phyloP scores from a whole-genome alignment of 2,329 filamentous ascomycete species.

The Colletotrichum sp. region DNA sequence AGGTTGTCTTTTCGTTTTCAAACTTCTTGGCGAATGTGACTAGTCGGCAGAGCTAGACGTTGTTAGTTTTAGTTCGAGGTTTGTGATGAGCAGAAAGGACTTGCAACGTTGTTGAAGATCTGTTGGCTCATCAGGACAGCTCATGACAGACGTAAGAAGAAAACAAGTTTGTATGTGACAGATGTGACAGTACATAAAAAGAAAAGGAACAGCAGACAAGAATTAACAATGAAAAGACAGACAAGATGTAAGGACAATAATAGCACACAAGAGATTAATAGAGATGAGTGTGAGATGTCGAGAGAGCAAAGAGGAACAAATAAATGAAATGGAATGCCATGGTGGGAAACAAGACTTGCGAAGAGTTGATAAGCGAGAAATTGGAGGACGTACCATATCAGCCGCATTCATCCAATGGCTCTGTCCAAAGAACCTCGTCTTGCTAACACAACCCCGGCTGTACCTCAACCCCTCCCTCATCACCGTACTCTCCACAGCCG shows the following conservation, averaged over 20 bases:
- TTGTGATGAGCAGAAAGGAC: not conserved
- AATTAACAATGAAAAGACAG: too few species aligned
- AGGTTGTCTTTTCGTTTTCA: constrained; percentile 28
- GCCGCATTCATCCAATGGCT: constrained; percentile 56
- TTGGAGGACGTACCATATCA: constrained; percentile 38
- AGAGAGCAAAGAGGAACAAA: not conserved
- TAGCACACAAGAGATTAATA: too few species aligned
- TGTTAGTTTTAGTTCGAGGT: not conserved
- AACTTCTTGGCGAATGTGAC: constrained; percentile 25
- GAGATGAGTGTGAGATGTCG: too few species aligned
- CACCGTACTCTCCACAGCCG: not conserved
- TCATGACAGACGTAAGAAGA: not conserved
- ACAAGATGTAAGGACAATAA: too few species aligned
- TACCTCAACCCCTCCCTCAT: constrained; percentile 4
- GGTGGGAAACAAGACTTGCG: not conserved
- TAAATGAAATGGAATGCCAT: not conserved
- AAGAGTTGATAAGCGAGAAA: not conserved
- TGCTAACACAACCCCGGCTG: constrained; percentile 39
- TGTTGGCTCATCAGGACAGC: not conserved
- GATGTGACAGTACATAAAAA: too few species aligned
- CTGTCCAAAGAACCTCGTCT: constrained; percentile 50
- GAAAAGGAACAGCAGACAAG: too few species aligned
- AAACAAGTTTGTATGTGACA: too few species aligned
- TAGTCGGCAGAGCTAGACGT: constrained; percentile 26
- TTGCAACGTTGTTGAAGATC: not conserved